Evolutionary conservation across 2,329 filamentous ascomycete species (phyloP).

Genomic region (Juglanconis sp.): DNA sequence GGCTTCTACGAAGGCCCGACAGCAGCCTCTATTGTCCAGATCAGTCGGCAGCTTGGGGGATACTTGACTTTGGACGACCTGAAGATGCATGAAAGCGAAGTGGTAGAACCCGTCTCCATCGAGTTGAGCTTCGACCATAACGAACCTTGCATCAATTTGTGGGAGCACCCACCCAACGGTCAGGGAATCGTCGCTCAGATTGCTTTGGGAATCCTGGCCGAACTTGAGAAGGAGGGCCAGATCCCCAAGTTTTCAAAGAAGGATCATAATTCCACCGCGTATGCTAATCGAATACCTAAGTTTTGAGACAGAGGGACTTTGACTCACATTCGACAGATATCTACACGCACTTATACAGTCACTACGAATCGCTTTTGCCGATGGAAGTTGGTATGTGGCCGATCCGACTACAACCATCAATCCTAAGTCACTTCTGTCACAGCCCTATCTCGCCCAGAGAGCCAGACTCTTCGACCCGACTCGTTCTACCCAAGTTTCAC

Average conservation of each 20-base stretch:
- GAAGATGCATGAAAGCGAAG: constrained; percentile 64
- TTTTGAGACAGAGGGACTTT: neutral
- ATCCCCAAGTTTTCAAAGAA: constrained; percentile 64
- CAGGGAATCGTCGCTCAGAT: constrained; percentile 93
- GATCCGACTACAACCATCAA: constrained; percentile 62
- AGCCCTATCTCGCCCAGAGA: constrained; percentile 68
- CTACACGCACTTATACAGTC: constrained; percentile 83
- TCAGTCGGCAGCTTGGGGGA: constrained; percentile 70
- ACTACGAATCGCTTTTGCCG: constrained; percentile 85
- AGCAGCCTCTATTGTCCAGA: constrained; percentile 74
- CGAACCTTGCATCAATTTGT: constrained; percentile 66
- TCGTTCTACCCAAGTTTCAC: constrained; percentile 61
- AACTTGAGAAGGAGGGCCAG: constrained; percentile 71
- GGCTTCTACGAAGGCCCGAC: constrained; percentile 86
- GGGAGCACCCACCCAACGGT: constrained; percentile 95
- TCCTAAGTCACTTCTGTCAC: constrained; percentile 53
- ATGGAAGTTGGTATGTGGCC: constrained; percentile 82
- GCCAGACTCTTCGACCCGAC: constrained; percentile 54
- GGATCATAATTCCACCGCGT: constrained; percentile 77
- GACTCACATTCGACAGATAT: constrained; percentile 13
- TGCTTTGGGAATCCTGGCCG: constrained; percentile 83
- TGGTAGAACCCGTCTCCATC: constrained; percentile 16
- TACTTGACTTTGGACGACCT: constrained; percentile 76
- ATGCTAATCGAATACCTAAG: constrained; percentile 28
- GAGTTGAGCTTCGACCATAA: neutral